Percentiles rank a stretch among this genome's conserved stretches.
Conservation (phyloP, 257 asterid species). For the Leonotis leonurus region DNA sequence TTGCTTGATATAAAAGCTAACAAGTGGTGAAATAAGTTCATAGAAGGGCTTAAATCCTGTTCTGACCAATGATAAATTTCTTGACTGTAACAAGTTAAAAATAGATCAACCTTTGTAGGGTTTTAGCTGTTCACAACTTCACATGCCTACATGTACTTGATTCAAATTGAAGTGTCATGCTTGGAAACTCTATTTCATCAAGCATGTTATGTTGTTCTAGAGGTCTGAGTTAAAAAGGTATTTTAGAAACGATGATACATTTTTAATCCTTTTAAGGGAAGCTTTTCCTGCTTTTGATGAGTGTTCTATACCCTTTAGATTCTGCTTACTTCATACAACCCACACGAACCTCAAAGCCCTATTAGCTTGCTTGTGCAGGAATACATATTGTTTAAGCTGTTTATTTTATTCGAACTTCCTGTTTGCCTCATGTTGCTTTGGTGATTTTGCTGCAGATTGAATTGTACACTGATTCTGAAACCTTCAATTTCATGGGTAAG, state of each 20-base stretch:
- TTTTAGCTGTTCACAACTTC: not conserved
- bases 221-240: not conserved
- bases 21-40: no score
- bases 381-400: no score
- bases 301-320: not conserved
- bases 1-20: not conserved
- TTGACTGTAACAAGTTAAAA: no score
- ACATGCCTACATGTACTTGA: no score
- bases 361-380: not conserved
- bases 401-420: no score
- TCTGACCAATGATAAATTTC: no score
- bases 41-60: not conserved
- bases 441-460: slow-evolving; percentile 31
- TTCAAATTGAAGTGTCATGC: no score
- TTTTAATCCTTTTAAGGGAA: slow-evolving; percentile 7
- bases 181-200: no score
- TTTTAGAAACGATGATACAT: slow-evolving; percentile 1
- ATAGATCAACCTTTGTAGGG: not conserved
- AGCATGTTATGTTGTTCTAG: not conserved
- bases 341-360: no score
- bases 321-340: no score
- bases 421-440: not conserved
- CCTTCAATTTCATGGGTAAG: slow-evolving; percentile 47
- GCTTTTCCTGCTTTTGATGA: not conserved
- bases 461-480: no score